Percentiles rank a stretch among this genome's conserved stretches.
phyloP scores from a whole-genome alignment of 345 rosid species.

The Linum lewisii region DNA sequence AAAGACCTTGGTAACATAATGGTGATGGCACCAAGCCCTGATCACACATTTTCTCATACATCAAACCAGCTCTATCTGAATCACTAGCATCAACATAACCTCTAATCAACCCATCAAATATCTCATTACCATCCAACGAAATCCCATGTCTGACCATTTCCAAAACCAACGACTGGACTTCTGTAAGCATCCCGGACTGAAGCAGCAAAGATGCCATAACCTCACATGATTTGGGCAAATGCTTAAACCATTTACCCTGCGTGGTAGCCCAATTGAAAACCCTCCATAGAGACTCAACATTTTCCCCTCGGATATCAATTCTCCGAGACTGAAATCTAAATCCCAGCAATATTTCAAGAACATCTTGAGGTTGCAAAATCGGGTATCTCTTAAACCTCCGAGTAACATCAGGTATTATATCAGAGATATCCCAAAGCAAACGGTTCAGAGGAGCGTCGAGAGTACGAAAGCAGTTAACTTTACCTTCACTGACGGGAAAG shows the following conservation, averaged over 20 bases:
- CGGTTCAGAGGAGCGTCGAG: conserved; percentile 28
- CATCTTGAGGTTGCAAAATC: conserved; percentile 41
- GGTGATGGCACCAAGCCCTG: conserved; percentile 30
- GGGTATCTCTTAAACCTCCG: conserved; percentile 44
- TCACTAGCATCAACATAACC: conserved; percentile 36
- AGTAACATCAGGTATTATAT: conserved; percentile 44
- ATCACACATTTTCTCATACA: conserved; percentile 45
- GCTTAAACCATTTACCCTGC: conserved; percentile 41
- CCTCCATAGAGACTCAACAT: conserved; percentile 56
- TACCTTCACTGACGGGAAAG: conserved; percentile 7
- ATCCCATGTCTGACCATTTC: conserved; percentile 35
- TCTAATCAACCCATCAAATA: conserved; percentile 40
- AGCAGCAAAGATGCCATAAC: conserved; percentile 53
- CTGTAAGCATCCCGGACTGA: conserved; percentile 42
- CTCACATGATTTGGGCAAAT: conserved; percentile 41
- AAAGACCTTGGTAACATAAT: conserved; percentile 32
- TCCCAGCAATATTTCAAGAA: conserved; percentile 45
- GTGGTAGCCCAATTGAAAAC: conserved; percentile 42
- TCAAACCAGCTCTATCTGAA: conserved; percentile 39
- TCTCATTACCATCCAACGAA: conserved; percentile 26
- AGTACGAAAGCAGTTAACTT: conserved; percentile 16
- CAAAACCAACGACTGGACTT: conserved; percentile 47
- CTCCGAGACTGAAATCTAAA: conserved; percentile 35
- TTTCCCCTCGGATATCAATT: conserved; percentile 25
- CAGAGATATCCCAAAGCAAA: conserved; percentile 45